phyloP scores from a whole-genome alignment of 129 eudicot species.

The Centaurea solstitialis region DNA sequence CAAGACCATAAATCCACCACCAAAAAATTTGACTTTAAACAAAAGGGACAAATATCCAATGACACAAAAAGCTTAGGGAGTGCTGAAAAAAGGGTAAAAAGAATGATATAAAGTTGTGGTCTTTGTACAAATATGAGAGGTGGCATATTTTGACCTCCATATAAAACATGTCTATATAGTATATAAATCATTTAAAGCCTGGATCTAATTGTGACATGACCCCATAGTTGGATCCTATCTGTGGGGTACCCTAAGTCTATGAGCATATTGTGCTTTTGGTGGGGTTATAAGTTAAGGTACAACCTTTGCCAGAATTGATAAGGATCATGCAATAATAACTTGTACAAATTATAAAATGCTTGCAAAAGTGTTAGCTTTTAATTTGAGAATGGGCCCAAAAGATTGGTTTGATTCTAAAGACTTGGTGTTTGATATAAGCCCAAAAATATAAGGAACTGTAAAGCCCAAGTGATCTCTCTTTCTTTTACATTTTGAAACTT shows the following conservation, averaged over 20 bases:
- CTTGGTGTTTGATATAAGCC: too few relatives aligned
- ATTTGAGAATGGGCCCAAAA: neutral
- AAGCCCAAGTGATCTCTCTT: neutral
- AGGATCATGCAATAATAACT: neutral
- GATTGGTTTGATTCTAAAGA: neutral
- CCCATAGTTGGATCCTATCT: neutral
- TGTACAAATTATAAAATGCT: neutral
- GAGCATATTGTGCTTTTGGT: neutral
- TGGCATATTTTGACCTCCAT: slow-evolving; percentile 17
- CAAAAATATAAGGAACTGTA: too few relatives aligned
- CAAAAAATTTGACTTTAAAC: slow-evolving; percentile 13
- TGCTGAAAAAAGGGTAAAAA: neutral
- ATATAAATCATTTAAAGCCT: slow-evolving; percentile 16
- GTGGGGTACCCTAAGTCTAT: neutral
- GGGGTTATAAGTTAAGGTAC: neutral
- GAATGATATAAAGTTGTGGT: slow-evolving; percentile 18
- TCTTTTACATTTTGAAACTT: neutral
- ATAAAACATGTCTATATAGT: slow-evolving; percentile 16
- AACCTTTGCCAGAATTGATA: neutral
- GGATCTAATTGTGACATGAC: slow-evolving; percentile 22
- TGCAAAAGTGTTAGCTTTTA: neutral
- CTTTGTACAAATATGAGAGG: slow-evolving; percentile 5
- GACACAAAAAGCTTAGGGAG: slow-evolving; percentile 10
- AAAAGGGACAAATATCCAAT: slow-evolving; percentile 15
- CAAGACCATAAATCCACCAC: neutral